phyloP scores from a whole-genome alignment of 2,329 filamentous ascomycete species.

The Piedraia hortae region DNA sequence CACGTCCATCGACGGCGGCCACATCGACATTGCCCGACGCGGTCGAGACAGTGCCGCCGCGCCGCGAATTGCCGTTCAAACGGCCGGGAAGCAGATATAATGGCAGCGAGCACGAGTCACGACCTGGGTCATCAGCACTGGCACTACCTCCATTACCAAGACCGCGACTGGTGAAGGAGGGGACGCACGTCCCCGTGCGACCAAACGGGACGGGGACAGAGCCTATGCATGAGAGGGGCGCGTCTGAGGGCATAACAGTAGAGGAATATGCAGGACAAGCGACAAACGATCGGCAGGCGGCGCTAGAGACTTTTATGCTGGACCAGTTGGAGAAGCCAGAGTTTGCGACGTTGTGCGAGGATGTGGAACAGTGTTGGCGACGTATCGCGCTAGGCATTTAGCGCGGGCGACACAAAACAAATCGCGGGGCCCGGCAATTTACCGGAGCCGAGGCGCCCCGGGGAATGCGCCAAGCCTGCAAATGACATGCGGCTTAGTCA shows the following conservation, averaged over 20 bases:
- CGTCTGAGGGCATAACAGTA: conserved; percentile 1
- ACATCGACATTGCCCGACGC: conserved; percentile 2
- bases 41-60: conserved; percentile 5
- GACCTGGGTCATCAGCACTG: conserved; percentile 5
- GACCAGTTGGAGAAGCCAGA: conserved; percentile 21
- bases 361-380: conserved; percentile 23
- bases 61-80: conserved; percentile 15
- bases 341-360: conserved; percentile 24
- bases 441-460: too few relatives aligned
- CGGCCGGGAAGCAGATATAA: conserved; percentile 10
- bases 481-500: too few relatives aligned
- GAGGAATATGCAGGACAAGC: conserved; percentile 15
- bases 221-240: conserved; percentile 1
- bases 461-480: too few relatives aligned
- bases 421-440: too few relatives aligned
- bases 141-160: conserved; percentile 13
- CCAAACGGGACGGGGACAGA: too few relatives aligned
- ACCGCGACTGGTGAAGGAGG: conserved; percentile 9
- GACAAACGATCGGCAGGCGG: conserved; percentile 15
- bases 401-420: too few relatives aligned
- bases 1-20: conserved; percentile 2
- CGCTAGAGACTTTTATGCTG: conserved; percentile 24
- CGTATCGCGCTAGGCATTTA: conserved; percentile 19
- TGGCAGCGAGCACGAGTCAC: conserved; percentile 3
- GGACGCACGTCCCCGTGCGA: neutral